Conservation (phyloP, 129 eudicot genomes). For the Flaveria linearis region DNA sequence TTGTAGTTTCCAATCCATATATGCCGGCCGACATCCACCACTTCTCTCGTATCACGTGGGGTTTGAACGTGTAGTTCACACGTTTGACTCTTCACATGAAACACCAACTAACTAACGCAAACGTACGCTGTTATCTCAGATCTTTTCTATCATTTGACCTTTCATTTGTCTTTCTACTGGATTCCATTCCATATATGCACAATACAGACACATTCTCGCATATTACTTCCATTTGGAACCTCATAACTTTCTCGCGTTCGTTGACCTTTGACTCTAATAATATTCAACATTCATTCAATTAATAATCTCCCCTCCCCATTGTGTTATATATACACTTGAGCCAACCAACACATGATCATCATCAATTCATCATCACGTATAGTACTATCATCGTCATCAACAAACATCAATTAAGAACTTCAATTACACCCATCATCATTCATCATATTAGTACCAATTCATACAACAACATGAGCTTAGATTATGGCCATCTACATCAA, state of each 20-base stretch:
- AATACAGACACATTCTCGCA: constrained; percentile 32
- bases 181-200: constrained; percentile 18
- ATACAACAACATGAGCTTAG: not conserved
- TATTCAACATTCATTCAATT: constrained; percentile 11
- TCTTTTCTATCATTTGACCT: constrained; percentile 1
- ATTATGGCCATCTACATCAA: not conserved
- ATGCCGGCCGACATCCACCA: constrained; percentile 10
- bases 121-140: constrained; percentile 1
- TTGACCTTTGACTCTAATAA: constrained; percentile 23
- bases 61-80: not conserved
- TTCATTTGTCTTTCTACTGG: constrained; percentile 23
- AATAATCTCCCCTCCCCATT: not conserved
- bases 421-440: no score
- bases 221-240: constrained; percentile 28
- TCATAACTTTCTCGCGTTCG: not conserved
- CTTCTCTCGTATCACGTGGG: not conserved
- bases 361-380: constrained; percentile 6
- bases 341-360: not conserved
- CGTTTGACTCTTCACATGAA: constrained; percentile 13
- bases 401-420: no score
- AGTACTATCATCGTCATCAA: not conserved
- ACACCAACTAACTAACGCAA: not conserved
- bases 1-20: not conserved
- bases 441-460: not conserved
- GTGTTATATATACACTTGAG: constrained; percentile 9